Evolutionary conservation across 495 filamentous ascomycete species (phyloP), one percentile per base, ranked within the genome.

Genomic region (Neurospora tetraspora): DNA sequence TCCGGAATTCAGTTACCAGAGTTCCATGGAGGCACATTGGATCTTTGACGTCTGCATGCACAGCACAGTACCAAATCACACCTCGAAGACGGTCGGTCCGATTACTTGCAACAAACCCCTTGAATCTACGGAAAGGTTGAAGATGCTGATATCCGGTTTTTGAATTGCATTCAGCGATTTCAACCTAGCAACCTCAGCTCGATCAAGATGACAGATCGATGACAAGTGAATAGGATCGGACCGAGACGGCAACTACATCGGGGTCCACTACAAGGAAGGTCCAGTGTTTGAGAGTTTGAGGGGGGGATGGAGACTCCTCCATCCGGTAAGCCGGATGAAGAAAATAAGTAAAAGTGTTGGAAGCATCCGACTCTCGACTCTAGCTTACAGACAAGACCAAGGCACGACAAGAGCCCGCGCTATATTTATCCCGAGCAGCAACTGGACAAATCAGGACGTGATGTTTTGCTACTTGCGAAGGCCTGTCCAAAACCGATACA

Each of bases 61-160:
- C 23, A 34, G 42, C 34, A 61, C 70, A 34, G 27, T 31, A n/a
- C 20, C 38, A n/a, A 71, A 65, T 18, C 42, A 36, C 34, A 68
- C 43, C n/a, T 18, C 31, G 11, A 37, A n/a, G 4, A 36, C 16
- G 43, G 34, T 79, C 76, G 78, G 78, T 74, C 78, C 78, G 78
- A 79, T 75, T 79, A 73, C 72, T 74, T 71, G 73, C 70, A 70
- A 77, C 76, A 71, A 74, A 69, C 39, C 75, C 72, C 70, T 36
- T 71, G 69, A 36, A 36, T 23, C 20, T 36, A 39, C 12, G 53
- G 27, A 34, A 65, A 65, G 27, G 47, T 36, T 65, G 27, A 34
- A 65, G 53, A 34, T 65, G 27, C 14, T 34, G 53, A 65, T 34
- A 65, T 65, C 27, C 53, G 14, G 53, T 65, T 65, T 65, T 27